Evolutionary conservation across 2,329 filamentous ascomycete genomes (phyloP).

Genomic region (Leptosphaerulina australis): DNA sequence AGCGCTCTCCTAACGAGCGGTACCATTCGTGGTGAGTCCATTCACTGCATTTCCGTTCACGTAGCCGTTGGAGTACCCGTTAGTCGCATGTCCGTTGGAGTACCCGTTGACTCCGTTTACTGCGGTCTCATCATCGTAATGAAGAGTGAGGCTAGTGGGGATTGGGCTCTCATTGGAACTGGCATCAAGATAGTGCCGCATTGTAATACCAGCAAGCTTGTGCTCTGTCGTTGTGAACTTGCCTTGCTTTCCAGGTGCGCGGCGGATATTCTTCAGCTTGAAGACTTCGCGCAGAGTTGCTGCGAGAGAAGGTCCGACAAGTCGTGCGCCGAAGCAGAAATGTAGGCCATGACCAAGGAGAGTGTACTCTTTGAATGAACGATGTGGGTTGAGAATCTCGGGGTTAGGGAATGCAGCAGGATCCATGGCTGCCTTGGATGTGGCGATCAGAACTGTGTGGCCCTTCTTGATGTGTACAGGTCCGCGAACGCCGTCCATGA

Average conservation of each 20-base stretch:
- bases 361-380: slow-evolving; percentile 41
- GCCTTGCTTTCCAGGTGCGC: slow-evolving; percentile 41
- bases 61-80: slow-evolving; percentile 14
- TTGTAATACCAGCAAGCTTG: slow-evolving; percentile 55
- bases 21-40: slow-evolving; percentile 11
- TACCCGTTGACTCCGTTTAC: slow-evolving; percentile 21
- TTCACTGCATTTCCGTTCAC: slow-evolving; percentile 13
- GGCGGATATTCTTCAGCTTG: slow-evolving; percentile 42
- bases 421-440: slow-evolving; percentile 49
- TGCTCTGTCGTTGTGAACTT: slow-evolving; percentile 53
- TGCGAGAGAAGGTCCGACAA: slow-evolving; percentile 38
- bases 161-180: slow-evolving; percentile 55
- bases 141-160: slow-evolving; percentile 33
- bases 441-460: slow-evolving; percentile 47
- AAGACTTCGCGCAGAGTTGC: slow-evolving; percentile 43
- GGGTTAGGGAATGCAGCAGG: slow-evolving; percentile 42
- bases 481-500: slow-evolving; percentile 57
- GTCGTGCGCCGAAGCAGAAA: slow-evolving; percentile 42
- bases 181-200: slow-evolving; percentile 57
- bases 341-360: slow-evolving; percentile 43
- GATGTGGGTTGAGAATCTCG: slow-evolving; percentile 47
- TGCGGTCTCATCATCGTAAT: slow-evolving; percentile 33
- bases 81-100: slow-evolving; percentile 7
- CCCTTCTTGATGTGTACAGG: slow-evolving; percentile 53
- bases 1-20: slow-evolving; percentile 1